phyloP scores from a whole-genome alignment of 495 filamentous ascomycete genomes.

The Bacidia rubella region DNA sequence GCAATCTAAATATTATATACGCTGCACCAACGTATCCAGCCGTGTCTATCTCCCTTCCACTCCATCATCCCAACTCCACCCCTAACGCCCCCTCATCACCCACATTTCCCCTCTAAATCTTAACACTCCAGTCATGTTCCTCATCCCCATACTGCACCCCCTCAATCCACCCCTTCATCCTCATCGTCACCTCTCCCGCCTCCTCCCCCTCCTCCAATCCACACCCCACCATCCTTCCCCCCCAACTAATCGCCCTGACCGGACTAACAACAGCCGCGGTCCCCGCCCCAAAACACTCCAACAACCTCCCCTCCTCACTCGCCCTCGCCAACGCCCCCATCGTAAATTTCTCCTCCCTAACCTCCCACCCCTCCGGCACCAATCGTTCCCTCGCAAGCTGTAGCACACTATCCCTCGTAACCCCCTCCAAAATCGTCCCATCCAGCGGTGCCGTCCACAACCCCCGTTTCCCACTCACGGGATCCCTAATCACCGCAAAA shows the following conservation, averaged over 20 bases:
- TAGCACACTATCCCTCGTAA: constrained; percentile 80
- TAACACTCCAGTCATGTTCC: constrained; percentile 67
- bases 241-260: constrained; percentile 76
- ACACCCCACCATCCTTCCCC: constrained; percentile 62
- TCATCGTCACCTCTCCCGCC: constrained; percentile 66
- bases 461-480: constrained; percentile 75
- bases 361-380: constrained; percentile 70
- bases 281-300: constrained; percentile 88
- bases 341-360: constrained; percentile 77
- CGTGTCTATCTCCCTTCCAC: no score
- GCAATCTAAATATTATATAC: no score
- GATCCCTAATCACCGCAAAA: constrained; percentile 68
- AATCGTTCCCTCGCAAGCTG: constrained; percentile 71
- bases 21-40: no score
- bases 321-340: constrained; percentile 75
- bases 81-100: no score
- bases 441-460: constrained; percentile 86
- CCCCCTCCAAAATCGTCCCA: constrained; percentile 92
- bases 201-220: constrained; percentile 65
- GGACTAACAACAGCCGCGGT: constrained; percentile 69
- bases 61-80: no score
- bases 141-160: constrained; percentile 89
- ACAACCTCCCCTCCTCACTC: constrained; percentile 64
- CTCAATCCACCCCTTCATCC: constrained; percentile 95
- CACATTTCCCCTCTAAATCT: constrained; percentile 5